Percentiles rank a stretch among this genome's conserved stretches.
These are phyloP conservation scores for Serendipita sp. DNA, from an alignment of 1,284 basidiomycete genomes.

Conservation along the genomic window DNA sequence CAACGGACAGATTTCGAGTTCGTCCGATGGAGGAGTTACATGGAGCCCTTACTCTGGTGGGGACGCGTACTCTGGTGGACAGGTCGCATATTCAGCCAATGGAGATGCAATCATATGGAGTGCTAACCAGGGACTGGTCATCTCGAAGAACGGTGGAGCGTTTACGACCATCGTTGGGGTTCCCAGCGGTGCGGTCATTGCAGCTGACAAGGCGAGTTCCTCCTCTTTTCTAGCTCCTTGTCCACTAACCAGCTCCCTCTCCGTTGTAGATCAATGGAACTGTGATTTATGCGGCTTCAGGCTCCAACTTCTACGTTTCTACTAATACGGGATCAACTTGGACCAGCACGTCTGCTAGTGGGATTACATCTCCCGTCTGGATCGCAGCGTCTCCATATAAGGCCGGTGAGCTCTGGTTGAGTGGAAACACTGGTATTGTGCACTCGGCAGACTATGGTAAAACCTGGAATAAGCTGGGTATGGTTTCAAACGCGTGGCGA, in stretches of 20 bases:
- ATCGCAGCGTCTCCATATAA: conserved; percentile 38
- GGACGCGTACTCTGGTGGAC: conserved; percentile 31
- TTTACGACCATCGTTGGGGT: conserved; percentile 37
- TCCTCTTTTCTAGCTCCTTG: conserved; percentile 26
- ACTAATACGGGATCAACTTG: conserved; percentile 41
- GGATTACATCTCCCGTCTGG: conserved; percentile 35
- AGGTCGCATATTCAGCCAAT: conserved; percentile 43
- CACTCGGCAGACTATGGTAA: conserved; percentile 41
- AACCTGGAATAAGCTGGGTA: conserved; percentile 34
- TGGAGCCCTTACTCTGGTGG: conserved; percentile 22
- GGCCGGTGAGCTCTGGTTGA: conserved; percentile 46
- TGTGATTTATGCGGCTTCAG: conserved; percentile 34
- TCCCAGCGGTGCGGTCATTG: conserved; percentile 37
- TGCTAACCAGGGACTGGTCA: conserved; percentile 33
- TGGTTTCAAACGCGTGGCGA: conserved; percentile 39
- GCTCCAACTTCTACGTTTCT: conserved; percentile 44
- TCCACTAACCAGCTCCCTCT: neutral
- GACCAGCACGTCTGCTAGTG: conserved; percentile 28
- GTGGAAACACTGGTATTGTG: conserved; percentile 43
- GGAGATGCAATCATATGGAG: conserved; percentile 45
- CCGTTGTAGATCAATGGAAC: neutral
- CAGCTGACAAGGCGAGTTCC: conserved; percentile 45
- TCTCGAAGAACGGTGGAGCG: conserved; percentile 35
- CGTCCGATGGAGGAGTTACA: conserved; percentile 35
- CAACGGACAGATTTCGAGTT: conserved; percentile 36